Base-by-base conservation (phyloP, 2,329 filamentous ascomycete species). In the Onygena corvina region DNA sequence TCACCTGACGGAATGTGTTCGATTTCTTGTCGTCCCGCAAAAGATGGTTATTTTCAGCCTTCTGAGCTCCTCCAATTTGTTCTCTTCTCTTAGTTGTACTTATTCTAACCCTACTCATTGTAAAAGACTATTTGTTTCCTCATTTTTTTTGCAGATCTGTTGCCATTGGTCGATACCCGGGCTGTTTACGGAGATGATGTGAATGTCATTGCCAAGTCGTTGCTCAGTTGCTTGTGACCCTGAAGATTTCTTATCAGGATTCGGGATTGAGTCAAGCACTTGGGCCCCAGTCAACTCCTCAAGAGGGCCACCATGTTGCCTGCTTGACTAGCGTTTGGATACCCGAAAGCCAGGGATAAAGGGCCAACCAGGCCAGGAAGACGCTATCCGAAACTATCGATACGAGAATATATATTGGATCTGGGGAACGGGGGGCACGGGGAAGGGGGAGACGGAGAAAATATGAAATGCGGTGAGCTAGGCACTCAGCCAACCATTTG, bases 141-240 rank as follows among this genome's bases (percentile, higher is more conserved):
- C n/a, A n/a, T n/a, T n/a, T n/a, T n/a, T n/a, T n/a, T n/a, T n/a
- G n/a, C n/a, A n/a, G n/a, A n/a, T n/a, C n/a, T n/a, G n/a, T n/a
- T n/a, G n/a, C n/a, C n/a, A n/a, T n/a, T n/a, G n/a, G n/a, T n/a
- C n/a, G n/a, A n/a, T n/a, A 9, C 34, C 34, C 4, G 2, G 18
- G 20, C 3, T 5, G 18, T 23, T 21, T 23, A 11, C 18, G 9
- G 18, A n/a, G 20, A 21, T n/a, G 36, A 18, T 40, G 36, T 40
- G 18, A 40, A 21, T 21, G 21, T 40, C 18, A 40, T 40, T 8
- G 36, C 36, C 36, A 40, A 40, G 36, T 40, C 36, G 4, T 18
- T 40, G n/a, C 36, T n/a, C 36, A 23, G 36, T 21, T 40, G 18
- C 36, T 40, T 18, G 36, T 40, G 36, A 40, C 36, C 18, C 20